Conservation (phyloP, 352 stramenopile genomes). For the Phytopythium sindhum region DNA sequence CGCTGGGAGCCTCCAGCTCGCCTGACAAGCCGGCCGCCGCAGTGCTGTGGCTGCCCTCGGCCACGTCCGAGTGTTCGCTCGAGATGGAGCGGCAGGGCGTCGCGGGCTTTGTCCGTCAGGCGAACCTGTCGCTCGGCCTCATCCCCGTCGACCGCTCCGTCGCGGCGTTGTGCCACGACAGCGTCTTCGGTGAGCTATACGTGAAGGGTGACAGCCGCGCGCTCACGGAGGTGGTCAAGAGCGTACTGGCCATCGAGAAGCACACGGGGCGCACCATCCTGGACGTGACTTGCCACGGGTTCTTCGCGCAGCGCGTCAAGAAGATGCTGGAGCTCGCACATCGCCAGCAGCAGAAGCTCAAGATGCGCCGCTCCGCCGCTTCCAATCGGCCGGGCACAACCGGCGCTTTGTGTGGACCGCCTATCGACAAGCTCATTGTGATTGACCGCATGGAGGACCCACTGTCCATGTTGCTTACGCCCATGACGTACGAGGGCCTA, state of each 20-base stretch:
- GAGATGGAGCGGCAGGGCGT: slow-evolving; percentile 79
- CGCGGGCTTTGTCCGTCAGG: slow-evolving; percentile 44
- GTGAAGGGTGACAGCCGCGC: slow-evolving; percentile 54
- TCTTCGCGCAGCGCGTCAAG: slow-evolving; percentile 54
- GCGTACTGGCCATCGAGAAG: slow-evolving; percentile 52
- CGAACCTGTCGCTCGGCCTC: slow-evolving; percentile 51
- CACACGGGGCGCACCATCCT: slow-evolving; percentile 31
- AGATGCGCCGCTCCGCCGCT: slow-evolving; percentile 14
- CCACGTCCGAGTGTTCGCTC: slow-evolving; percentile 51
- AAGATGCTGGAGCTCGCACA: slow-evolving; percentile 60
- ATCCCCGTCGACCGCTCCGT: slow-evolving; percentile 59
- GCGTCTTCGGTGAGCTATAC: slow-evolving; percentile 68
- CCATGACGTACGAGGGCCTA: slow-evolving; percentile 83
- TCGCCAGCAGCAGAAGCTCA: slow-evolving; percentile 30
- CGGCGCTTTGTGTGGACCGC: not conserved
- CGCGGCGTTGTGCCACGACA: slow-evolving; percentile 57
- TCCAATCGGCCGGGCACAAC: not conserved
- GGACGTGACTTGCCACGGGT: slow-evolving; percentile 44
- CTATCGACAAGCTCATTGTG: slow-evolving; percentile 58
- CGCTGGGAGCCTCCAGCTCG: slow-evolving; percentile 19
- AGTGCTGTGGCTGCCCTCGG: slow-evolving; percentile 60
- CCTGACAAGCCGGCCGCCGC: slow-evolving; percentile 19
- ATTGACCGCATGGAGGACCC: slow-evolving; percentile 79
- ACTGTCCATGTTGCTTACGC: slow-evolving; percentile 76
- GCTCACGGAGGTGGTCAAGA: slow-evolving; percentile 63